These are phyloP conservation scores for Trichoderma citrinoviride DNA, from an alignment of 2,329 filamentous ascomycete species.

Conservation along the genomic window DNA sequence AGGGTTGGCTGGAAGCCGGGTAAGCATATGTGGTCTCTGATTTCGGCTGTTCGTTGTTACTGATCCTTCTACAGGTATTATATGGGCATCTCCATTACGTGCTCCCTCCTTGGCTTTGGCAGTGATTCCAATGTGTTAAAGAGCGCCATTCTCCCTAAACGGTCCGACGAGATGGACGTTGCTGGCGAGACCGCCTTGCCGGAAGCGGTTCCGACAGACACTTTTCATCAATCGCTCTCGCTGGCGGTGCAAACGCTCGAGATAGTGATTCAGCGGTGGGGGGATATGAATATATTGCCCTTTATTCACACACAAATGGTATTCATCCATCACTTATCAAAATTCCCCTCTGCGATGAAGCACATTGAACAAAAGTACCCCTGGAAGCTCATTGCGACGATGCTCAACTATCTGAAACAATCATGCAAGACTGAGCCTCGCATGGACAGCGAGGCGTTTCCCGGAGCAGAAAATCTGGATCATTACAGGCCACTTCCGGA, in stretches of 20 bases:
- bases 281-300: slow-evolving; percentile 58
- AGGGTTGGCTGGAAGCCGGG: slow-evolving; percentile 53
- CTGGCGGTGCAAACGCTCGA: slow-evolving; percentile 46
- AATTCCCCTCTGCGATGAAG: slow-evolving; percentile 42
- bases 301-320: slow-evolving; percentile 62
- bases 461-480: slow-evolving; percentile 42
- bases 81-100: slow-evolving; percentile 34
- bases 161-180: slow-evolving; percentile 18
- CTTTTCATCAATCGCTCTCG: slow-evolving; percentile 37
- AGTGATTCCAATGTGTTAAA: slow-evolving; percentile 46
- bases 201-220: slow-evolving; percentile 24
- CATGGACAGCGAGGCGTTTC: slow-evolving; percentile 47
- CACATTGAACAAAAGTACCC: slow-evolving; percentile 47
- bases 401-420: slow-evolving; percentile 39
- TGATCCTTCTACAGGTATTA: slow-evolving; percentile 29
- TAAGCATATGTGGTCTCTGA: slow-evolving; percentile 22
- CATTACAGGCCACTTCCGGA: slow-evolving; percentile 61
- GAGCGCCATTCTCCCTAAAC: slow-evolving; percentile 36
- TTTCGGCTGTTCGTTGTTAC: neutral
- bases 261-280: slow-evolving; percentile 50
- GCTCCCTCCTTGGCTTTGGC: slow-evolving; percentile 37
- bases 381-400: slow-evolving; percentile 47
- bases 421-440: slow-evolving; percentile 32
- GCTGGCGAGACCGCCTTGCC: slow-evolving; percentile 29
- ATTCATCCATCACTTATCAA: slow-evolving; percentile 52